A percentile compares a stretch with the other conserved stretches of the same genome.
Evolutionary conservation across 1,284 basidiomycete species (phyloP).

Genomic region (Tilletia walkeri): DNA sequence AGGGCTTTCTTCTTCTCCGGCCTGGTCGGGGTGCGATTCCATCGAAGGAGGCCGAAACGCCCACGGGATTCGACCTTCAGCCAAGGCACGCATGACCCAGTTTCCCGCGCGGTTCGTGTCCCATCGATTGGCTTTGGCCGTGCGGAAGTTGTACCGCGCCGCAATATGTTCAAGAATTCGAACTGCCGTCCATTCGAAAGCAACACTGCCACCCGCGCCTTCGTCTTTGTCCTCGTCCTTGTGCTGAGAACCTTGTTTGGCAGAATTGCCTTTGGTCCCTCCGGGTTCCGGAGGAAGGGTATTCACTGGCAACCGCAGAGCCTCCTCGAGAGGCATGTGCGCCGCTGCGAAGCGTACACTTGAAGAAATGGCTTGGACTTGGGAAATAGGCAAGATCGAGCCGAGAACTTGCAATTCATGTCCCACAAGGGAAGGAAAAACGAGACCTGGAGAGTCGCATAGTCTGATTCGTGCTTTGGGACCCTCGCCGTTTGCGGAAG

Average conservation of each 20-base stretch:
- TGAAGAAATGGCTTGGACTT: slow-evolving; percentile 74
- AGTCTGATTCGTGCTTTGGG: slow-evolving; percentile 26
- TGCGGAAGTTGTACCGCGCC: slow-evolving; percentile 68
- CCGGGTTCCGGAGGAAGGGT: slow-evolving; percentile 23
- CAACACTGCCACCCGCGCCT: background rate
- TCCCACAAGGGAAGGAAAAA: slow-evolving; percentile 63
- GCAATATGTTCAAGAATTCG: slow-evolving; percentile 77
- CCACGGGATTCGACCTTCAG: slow-evolving; percentile 77
- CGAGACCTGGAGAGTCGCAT: slow-evolving; percentile 58
- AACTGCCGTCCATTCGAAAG: slow-evolving; percentile 69
- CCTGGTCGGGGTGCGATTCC: background rate
- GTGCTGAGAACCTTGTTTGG: slow-evolving; percentile 29
- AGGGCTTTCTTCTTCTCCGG: background rate
- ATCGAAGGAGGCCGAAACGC: slow-evolving; percentile 61
- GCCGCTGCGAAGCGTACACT: slow-evolving; percentile 70
- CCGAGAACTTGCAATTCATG: slow-evolving; percentile 65
- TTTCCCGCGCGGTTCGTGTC: slow-evolving; percentile 86
- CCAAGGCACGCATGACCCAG: slow-evolving; percentile 65
- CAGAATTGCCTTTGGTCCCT: slow-evolving; percentile 56
- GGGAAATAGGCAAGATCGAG: slow-evolving; percentile 77
- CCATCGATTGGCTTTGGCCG: slow-evolving; percentile 81
- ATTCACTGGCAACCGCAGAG: slow-evolving; percentile 62
- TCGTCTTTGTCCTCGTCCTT: slow-evolving; percentile 29
- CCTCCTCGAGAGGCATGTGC: slow-evolving; percentile 73
- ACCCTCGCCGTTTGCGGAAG: slow-evolving; percentile 17